These are phyloP conservation scores for Prunus mume DNA, from an alignment of 306 rosid species.

Conservation along the genomic window DNA sequence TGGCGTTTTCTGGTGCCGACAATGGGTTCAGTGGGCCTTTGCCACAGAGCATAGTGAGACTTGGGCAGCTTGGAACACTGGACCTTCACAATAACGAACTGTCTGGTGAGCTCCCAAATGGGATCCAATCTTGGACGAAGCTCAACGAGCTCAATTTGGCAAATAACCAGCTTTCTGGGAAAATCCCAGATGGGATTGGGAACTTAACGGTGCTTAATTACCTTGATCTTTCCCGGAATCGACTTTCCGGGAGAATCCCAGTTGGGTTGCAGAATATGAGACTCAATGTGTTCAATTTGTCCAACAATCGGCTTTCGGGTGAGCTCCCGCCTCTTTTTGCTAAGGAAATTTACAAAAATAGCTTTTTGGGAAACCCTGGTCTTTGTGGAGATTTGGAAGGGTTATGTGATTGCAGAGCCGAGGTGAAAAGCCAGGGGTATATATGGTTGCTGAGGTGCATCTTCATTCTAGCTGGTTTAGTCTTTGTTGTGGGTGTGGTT, in stretches of 20 bases:
- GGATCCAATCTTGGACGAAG: conserved; percentile 46
- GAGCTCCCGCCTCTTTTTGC: conserved; percentile 66
- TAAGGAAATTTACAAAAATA: conserved; percentile 51
- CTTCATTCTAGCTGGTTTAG: conserved; percentile 50
- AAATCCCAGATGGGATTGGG: conserved; percentile 63
- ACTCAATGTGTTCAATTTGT: conserved; percentile 75
- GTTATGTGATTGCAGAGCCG: conserved; percentile 37
- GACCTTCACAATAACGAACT: conserved; percentile 66
- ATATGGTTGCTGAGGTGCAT: conserved; percentile 64
- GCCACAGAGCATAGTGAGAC: conserved; percentile 55
- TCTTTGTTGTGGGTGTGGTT: conserved; percentile 60
- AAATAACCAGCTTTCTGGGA: conserved; percentile 56
- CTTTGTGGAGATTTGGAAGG: conserved; percentile 63
- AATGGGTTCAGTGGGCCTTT: conserved; percentile 55
- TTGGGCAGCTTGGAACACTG: conserved; percentile 56
- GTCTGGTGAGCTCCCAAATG: conserved; percentile 59
- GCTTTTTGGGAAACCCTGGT: conserved; percentile 83
- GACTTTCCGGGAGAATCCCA: conserved; percentile 65
- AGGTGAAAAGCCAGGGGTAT: conserved; percentile 34
- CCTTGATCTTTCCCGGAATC: conserved; percentile 78
- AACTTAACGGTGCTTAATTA: conserved; percentile 59
- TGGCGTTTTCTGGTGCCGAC: conserved; percentile 49
- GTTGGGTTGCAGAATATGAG: conserved; percentile 60
- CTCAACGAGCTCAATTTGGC: conserved; percentile 82
- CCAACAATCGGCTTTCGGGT: conserved; percentile 63